Conservation (phyloP, 495 filamentous ascomycete species). For the Cercophora sp. region DNA sequence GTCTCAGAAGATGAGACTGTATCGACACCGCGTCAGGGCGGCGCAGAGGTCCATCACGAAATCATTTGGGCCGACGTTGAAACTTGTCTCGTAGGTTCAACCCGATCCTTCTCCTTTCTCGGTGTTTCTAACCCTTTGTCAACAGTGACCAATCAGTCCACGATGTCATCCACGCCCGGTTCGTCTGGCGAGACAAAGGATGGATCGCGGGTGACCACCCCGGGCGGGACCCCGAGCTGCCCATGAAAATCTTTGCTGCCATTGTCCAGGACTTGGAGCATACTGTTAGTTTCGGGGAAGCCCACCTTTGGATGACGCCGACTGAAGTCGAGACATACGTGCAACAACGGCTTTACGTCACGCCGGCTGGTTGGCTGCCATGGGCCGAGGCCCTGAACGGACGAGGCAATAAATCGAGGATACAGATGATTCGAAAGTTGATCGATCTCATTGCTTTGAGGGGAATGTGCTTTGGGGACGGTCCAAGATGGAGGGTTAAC, state of each 20-base stretch:
- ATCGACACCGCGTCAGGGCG: background rate
- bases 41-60: background rate
- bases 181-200: constrained; percentile 9
- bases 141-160: constrained; percentile 2
- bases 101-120: too few species aligned
- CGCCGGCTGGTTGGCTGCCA: constrained; percentile 6
- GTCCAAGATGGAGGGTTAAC: constrained; percentile 10
- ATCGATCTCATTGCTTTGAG: background rate
- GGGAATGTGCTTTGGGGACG: constrained; percentile 11
- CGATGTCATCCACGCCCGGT: constrained; percentile 18
- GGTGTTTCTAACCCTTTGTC: too few species aligned
- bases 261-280: background rate
- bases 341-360: background rate
- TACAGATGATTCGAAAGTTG: constrained; percentile 5
- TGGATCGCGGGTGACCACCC: constrained; percentile 13
- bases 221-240: constrained; percentile 7
- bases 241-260: constrained; percentile 1
- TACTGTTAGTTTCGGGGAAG: background rate
- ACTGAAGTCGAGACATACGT: constrained; percentile 9
- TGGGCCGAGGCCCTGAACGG: constrained; percentile 6
- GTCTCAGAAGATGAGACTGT: background rate
- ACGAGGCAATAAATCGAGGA: background rate
- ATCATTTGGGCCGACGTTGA: constrained; percentile 8
- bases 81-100: background rate
- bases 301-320: constrained; percentile 8